Conservation (phyloP, 495 filamentous ascomycete species). For the Aspergillus cavernicola region DNA sequence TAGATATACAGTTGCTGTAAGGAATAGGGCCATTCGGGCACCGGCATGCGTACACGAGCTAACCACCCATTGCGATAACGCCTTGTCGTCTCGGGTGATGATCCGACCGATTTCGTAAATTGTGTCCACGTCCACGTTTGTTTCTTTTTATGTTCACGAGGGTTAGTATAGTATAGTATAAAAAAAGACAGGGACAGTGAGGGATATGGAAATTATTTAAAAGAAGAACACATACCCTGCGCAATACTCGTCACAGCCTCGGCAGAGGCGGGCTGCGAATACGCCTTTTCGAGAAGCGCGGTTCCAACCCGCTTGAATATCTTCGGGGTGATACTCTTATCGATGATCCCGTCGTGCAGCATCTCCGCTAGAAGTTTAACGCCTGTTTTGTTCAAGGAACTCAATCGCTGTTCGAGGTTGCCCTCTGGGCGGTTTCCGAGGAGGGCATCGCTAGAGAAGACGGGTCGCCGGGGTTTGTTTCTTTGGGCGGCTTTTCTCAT, state of each 20-base stretch:
- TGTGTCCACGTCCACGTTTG: background rate
- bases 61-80: conserved; percentile 23
- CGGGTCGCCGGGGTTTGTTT: background rate
- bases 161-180: background rate
- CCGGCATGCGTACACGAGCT: conserved; percentile 26
- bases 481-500: background rate
- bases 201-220: no score
- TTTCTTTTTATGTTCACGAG: background rate
- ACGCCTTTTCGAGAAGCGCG: conserved; percentile 17
- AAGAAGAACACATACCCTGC: conserved; percentile 18
- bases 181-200: background rate
- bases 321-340: background rate
- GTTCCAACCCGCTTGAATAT: conserved; percentile 20
- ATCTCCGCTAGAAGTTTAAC: background rate
- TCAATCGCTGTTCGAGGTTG: background rate
- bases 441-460: background rate
- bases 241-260: conserved; percentile 21
- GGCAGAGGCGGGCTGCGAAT: conserved; percentile 8
- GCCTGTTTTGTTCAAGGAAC: background rate
- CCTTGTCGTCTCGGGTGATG: background rate
- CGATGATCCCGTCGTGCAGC: background rate
- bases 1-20: conserved; percentile 13
- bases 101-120: conserved; percentile 25
- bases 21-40: conserved; percentile 11
- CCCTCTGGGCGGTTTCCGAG: background rate